Base-by-base conservation (phyloP, 306 rosid genomes). In the Glycine tomentella region DNA sequence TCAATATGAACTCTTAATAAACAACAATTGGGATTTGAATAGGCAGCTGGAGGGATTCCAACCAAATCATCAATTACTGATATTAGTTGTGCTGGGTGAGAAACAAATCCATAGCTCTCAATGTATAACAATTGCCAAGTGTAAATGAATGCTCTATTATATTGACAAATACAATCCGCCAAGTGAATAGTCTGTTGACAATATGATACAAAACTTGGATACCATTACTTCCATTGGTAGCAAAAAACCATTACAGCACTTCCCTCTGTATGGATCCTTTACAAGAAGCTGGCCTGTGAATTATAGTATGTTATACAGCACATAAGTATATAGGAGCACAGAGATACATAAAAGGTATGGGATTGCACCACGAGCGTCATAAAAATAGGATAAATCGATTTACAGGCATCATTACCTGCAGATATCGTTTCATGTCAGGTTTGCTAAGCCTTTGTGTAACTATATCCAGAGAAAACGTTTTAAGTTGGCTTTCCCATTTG, bases 341-440 rank as follows among this genome's bases (percentile, higher is more conserved):
- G 20, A 46, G 65, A 40, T 62, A 68, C 50, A 6, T 36, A 75
- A 65, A 25, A 65, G 69, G 48, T 13, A 74, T 40, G 56, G 11
- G 51, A 78, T 69, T 68, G 76, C 81, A 84, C 79, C 56, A 67
- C 36, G 80, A 73, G 77, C 59, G 69, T 66, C 73, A 63, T 20
- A 69, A 53, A 69, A 77, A 55, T 78, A 76, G 57, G 77, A 50
- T 36, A 73, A 73, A 75, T 68, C 14, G 68, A 84, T 74, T 61
- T 62, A 6, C 53, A 50, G 80, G 80, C 34, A 75, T 34, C 82
- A 76, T 56, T 48, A 59, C 77, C 55, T 77, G 87, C 80, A 78
- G 58, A 81, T 42, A 69, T 69, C 66, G 75, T 61, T 77, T 15
- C 4, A 9, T n/a, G 67, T 59, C 84, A 74, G 40, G 34, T 45